These are phyloP conservation scores for Lentithecium fluviatile DNA, from an alignment of 495 filamentous ascomycete genomes.

Conservation along the genomic window DNA sequence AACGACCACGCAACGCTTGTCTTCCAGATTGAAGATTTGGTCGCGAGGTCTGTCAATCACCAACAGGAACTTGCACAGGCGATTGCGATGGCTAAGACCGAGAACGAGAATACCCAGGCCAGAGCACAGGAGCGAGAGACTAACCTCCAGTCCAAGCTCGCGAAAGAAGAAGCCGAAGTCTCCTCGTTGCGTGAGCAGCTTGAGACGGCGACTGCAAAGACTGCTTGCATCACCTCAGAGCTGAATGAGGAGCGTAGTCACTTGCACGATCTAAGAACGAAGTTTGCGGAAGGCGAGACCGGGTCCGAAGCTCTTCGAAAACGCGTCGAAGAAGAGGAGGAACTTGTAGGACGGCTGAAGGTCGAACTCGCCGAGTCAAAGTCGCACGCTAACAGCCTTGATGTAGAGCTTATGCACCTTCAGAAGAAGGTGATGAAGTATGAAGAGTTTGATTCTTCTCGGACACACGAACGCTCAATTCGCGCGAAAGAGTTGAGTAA, in stretches of 20 bases:
- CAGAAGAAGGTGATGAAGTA: conserved; percentile 55
- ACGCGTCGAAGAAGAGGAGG: conserved; percentile 68
- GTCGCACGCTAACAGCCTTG: conserved; percentile 61
- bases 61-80: conserved; percentile 41
- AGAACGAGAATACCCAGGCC: conserved; percentile 40
- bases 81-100: conserved; percentile 41
- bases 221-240: conserved; percentile 59
- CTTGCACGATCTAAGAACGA: conserved; percentile 61
- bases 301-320: conserved; percentile 73
- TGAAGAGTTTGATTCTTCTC: conserved; percentile 44
- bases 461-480: conserved; percentile 61
- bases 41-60: conserved; percentile 39
- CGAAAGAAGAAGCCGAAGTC: conserved; percentile 18
- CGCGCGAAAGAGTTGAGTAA: conserved; percentile 80
- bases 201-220: conserved; percentile 57
- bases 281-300: conserved; percentile 74
- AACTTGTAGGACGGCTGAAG: conserved; percentile 57
- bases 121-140: conserved; percentile 33
- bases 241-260: conserved; percentile 65
- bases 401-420: conserved; percentile 58
- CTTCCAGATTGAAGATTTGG: conserved; percentile 59
- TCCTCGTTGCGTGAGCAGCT: conserved; percentile 45
- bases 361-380: conserved; percentile 65
- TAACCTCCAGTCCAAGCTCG: conserved; percentile 29
- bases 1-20: conserved; percentile 59